Evolutionary conservation across 2,329 filamentous ascomycete genomes (phyloP).

Genomic region (Aspergillus phoenicis): DNA sequence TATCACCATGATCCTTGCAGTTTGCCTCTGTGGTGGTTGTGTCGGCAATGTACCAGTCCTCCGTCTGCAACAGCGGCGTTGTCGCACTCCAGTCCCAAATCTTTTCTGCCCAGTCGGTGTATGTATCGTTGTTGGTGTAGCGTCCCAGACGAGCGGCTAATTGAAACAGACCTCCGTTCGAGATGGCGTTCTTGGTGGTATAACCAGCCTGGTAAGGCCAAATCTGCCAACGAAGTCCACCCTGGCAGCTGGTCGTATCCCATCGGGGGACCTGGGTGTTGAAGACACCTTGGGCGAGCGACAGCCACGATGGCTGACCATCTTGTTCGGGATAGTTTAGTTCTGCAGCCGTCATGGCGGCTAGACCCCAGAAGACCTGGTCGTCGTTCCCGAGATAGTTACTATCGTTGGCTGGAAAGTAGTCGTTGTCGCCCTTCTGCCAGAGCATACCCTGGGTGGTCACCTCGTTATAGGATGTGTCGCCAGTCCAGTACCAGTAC

Average conservation of each 20-base stretch:
- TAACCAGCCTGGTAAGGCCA: constrained; percentile 74
- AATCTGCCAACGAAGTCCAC: constrained; percentile 85
- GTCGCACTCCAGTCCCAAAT: constrained; percentile 61
- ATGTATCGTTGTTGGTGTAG: constrained; percentile 78
- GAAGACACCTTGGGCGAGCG: constrained; percentile 76
- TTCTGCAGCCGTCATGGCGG: constrained; percentile 77
- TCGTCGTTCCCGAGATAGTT: constrained; percentile 56
- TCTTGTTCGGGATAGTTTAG: constrained; percentile 72
- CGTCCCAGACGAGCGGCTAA: constrained; percentile 68
- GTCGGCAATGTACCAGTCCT: constrained; percentile 60
- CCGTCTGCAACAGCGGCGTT: constrained; percentile 55
- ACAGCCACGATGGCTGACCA: constrained; percentile 71
- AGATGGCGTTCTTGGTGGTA: constrained; percentile 61
- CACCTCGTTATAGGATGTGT: constrained; percentile 70
- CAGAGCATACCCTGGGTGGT: constrained; percentile 69
- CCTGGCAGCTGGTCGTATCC: constrained; percentile 67
- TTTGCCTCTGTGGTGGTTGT: constrained; percentile 52
- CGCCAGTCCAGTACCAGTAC: constrained; percentile 82
- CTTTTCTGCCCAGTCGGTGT: constrained; percentile 74
- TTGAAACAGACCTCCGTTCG: constrained; percentile 61
- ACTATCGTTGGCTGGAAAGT: constrained; percentile 67
- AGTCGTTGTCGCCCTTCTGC: constrained; percentile 75
- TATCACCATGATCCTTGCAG: constrained; percentile 56
- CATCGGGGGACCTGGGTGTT: constrained; percentile 74
- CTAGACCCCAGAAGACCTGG: constrained; percentile 81